phyloP scores from a whole-genome alignment of 2,329 filamentous ascomycete species.

The Zasmidium cellare region DNA sequence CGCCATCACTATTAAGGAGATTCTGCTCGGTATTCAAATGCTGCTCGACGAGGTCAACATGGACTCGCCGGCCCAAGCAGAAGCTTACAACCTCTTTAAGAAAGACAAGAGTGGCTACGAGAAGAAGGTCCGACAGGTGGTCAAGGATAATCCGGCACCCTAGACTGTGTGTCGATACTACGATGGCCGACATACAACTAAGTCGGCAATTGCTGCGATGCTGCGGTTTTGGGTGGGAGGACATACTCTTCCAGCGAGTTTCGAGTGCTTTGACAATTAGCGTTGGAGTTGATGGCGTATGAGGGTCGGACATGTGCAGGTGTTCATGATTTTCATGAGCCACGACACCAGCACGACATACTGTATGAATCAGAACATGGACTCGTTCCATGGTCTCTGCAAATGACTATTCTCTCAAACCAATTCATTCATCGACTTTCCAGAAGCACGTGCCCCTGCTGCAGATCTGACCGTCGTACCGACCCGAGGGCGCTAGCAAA shows the following conservation, averaged over 20 bases:
- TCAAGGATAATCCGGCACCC: slow-evolving; percentile 83
- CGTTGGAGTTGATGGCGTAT: background rate
- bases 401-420: background rate
- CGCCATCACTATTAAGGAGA: slow-evolving; percentile 97
- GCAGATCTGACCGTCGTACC: background rate
- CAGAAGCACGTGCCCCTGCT: background rate
- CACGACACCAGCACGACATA: background rate
- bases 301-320: background rate
- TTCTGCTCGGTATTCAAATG: slow-evolving; percentile 92
- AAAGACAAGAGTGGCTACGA: slow-evolving; percentile 86
- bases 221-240: too few relatives aligned
- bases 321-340: background rate
- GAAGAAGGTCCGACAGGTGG: slow-evolving; percentile 79
- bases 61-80: slow-evolving; percentile 92
- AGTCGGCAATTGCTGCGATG: too few relatives aligned
- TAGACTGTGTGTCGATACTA: too few relatives aligned
- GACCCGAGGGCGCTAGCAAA: background rate
- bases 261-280: background rate
- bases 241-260: background rate
- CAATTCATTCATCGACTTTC: background rate
- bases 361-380: too few relatives aligned
- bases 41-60: slow-evolving; percentile 95
- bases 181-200: too few relatives aligned
- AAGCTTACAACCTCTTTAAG: slow-evolving; percentile 96
- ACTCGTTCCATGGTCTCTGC: background rate